Evolutionary conservation across 352 stramenopile species (phyloP), one percentile per base, ranked within the genome.

Genomic region (Thalassiosira livingstoniorum): DNA sequence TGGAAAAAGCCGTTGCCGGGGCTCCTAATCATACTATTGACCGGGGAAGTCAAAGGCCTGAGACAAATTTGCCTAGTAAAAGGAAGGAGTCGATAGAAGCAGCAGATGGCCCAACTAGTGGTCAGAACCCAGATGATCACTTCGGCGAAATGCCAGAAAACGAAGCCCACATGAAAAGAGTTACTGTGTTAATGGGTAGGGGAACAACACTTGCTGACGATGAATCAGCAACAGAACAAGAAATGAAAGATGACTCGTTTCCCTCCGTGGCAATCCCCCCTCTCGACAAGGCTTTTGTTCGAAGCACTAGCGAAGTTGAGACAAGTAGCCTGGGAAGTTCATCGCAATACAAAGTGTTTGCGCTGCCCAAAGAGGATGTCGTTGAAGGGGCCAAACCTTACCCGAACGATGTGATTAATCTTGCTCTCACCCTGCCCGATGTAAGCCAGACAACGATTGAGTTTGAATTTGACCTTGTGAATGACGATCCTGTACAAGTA

Each of bases 401-500:
- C 57, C 64, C 83, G 15, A 89, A 91, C 58, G 83, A 93, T 77
- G 61, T 86, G 29, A 85, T 94, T 27, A 91, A 93, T 67, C 78
- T 94, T 53, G 80, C 89, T 18, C 68, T 98, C 55, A 98, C 96
- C 63, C 87, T 98, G 43, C 95, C 83, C 23, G 89, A 94, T 18
- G 86, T 92, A 78, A 88, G 95, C 82, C 96, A 97, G 85, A 97
- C 95, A n/a, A 97, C 98, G 70, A 97, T 98, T 71, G 97, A 98
- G 91, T 98, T 98, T 89, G 94, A 96, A 18, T 98, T 98, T 92
- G 96, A 98, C 83, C 86, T 98, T 55, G 97, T 98, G 27, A 94
- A 96, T 35, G 96, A 98, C 85, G 97, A 96, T 82, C 93, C 96
- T 18, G 94, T 98, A 66, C 95, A 98, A 83, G 95, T 98, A 51